Evolutionary conservation across 2,329 filamentous ascomycete species (phyloP).

Genomic region (Blastomyces silverae): DNA sequence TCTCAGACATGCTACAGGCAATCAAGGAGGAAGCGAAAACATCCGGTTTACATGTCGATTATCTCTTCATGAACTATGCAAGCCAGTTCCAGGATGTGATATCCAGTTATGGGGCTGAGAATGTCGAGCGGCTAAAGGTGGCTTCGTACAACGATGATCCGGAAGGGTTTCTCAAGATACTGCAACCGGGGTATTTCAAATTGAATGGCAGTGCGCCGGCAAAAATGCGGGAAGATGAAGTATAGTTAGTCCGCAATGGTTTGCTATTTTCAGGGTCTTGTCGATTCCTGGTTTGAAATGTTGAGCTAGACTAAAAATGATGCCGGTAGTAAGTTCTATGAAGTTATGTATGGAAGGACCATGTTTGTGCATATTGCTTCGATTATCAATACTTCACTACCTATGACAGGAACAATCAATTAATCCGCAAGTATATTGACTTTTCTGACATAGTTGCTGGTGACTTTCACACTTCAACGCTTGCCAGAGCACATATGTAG

Average conservation of each 20-base stretch:
- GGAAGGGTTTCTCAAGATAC: neutral
- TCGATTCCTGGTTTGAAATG: neutral
- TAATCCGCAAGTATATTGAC: neutral
- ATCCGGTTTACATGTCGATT: constrained; percentile 29
- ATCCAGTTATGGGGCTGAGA: constrained; percentile 38
- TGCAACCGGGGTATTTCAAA: constrained; percentile 8
- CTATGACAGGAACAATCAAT: neutral
- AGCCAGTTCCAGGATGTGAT: constrained; percentile 40
- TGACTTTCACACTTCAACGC: neutral
- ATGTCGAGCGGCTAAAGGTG: constrained; percentile 17
- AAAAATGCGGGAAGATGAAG: neutral
- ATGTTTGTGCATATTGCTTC: neutral
- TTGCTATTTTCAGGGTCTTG: neutral
- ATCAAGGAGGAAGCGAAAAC: constrained; percentile 29
- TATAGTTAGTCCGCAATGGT: neutral
- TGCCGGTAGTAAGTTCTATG: neutral
- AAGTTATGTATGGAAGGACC: neutral
- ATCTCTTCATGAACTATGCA: constrained; percentile 46
- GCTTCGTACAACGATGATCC: neutral
- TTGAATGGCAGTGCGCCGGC: constrained; percentile 5
- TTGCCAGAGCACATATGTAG: neutral
- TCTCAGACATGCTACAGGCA: constrained; percentile 26
- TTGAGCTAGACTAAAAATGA: neutral
- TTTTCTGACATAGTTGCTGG: neutral
- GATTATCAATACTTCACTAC: neutral